These are phyloP conservation scores for Liquidambar formosana DNA, from an alignment of 164 flowering plant species.

Conservation along the genomic window DNA sequence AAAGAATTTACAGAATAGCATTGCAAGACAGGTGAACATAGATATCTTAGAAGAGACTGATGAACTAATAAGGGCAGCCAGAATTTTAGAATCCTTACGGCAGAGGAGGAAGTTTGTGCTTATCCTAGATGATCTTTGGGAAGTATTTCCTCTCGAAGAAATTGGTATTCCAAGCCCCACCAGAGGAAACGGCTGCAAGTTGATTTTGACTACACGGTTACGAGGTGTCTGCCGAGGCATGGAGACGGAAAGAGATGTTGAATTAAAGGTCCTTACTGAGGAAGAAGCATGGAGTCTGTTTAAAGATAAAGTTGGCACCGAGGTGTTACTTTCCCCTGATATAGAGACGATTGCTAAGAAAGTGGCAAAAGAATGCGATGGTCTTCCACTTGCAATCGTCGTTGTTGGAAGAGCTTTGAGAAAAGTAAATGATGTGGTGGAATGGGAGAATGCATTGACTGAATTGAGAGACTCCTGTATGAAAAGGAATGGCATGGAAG, in stretches of 20 bases:
- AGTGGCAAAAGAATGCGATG: constrained; percentile 4
- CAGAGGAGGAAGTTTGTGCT: background rate
- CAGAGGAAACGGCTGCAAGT: background rate
- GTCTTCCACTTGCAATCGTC: constrained; percentile 10
- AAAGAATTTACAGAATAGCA: background rate
- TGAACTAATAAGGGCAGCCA: background rate
- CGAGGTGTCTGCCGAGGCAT: background rate
- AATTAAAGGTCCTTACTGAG: background rate
- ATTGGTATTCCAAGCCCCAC: background rate
- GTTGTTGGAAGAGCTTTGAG: constrained; percentile 5
- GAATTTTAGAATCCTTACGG: background rate
- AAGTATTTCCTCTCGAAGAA: background rate
- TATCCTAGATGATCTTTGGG: constrained; percentile 2
- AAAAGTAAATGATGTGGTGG: background rate
- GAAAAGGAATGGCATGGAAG: constrained; percentile 9
- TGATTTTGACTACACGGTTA: background rate
- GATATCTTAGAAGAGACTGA: background rate
- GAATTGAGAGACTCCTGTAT: constrained; percentile 3
- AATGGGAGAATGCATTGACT: constrained; percentile 15
- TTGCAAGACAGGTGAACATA: background rate
- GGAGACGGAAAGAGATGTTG: background rate
- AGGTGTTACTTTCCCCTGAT: background rate
- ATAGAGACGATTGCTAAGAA: background rate
- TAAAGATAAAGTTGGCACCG: background rate
- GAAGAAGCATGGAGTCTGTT: constrained; percentile 3